Evolutionary conservation across 2,329 filamentous ascomycete genomes (phyloP), one percentile per base, ranked within the genome.

Genomic region (Neurospora crassa): DNA sequence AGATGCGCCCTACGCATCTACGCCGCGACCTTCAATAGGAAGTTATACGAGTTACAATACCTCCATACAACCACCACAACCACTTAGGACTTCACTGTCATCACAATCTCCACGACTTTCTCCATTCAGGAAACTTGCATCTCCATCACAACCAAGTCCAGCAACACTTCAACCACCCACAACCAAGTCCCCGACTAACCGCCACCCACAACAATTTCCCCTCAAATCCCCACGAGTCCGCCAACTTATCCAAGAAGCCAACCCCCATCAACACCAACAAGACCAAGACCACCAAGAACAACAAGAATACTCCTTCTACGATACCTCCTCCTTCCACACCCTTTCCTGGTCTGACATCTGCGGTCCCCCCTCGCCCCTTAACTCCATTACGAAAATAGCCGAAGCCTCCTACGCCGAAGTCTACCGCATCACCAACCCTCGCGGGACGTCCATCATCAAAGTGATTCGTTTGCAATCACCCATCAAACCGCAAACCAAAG

Each of bases 391-490:
- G 63, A 91, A 91, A 79, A 90, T 91, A 69, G 88, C 89, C 11
- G 89, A 91, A 77, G 88, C 89, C 5, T 90, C 89, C 2, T 91
- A 87, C 74, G 88, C 89, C 6, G 89, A 91, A 77, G 88, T 91
- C 11, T 91, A 90, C 75, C 87, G 88, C 11, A 83, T 90, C 74
- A 86, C 82, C 67, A 90, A 89, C 76, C 81, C 83, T 67, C 82
- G 84, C 18, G 88, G 88, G 10, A 88, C 86, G 37, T 90, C 87
- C 77, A 89, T 91, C 76, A 87, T 91, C 79, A 91, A 91, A 75
- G 85, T 87, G 24, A 88, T 90, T 71, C 84, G 88, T 2, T 82
- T 91, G 11, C 79, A 84, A 12, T 89, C 87, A 0, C 86, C 86
- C 4, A 87, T 89, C 72, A 87, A 85, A 72, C 77, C 85, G 0